phyloP scores from a whole-genome alignment of 805 yeast species.

The Limtongozyma cylindracea region DNA sequence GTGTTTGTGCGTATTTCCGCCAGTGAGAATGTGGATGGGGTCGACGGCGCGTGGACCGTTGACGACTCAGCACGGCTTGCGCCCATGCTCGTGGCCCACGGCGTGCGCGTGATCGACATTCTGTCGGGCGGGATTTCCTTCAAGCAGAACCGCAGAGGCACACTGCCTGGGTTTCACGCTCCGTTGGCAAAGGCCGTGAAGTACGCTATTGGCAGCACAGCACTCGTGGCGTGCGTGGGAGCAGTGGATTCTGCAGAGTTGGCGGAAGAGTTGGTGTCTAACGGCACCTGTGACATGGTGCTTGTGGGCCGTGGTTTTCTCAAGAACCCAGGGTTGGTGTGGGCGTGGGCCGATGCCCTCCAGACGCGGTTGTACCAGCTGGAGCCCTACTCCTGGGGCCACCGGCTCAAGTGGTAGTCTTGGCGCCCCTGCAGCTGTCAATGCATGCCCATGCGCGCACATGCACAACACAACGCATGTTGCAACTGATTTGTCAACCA shows the following conservation, averaged over 20 bases:
- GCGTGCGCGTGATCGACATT: slow-evolving; percentile 8
- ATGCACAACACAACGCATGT: too few species aligned
- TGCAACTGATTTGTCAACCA: too few species aligned
- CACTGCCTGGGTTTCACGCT: slow-evolving; percentile 10
- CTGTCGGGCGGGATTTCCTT: slow-evolving; percentile 10
- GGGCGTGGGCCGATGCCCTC: slow-evolving; percentile 10
- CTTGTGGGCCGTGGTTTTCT: slow-evolving; percentile 13
- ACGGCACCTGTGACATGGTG: slow-evolving; percentile 18
- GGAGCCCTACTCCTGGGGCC: too few species aligned
- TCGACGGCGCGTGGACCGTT: slow-evolving; percentile 14
- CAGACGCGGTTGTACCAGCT: too few species aligned
- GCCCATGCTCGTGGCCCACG: slow-evolving; percentile 11
- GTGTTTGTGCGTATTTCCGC: slow-evolving; percentile 24
- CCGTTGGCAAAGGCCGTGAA: slow-evolving; percentile 16
- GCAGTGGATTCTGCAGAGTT: slow-evolving; percentile 5
- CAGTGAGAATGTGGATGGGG: slow-evolving; percentile 11
- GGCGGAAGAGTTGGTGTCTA: slow-evolving; percentile 3
- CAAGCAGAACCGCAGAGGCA: slow-evolving; percentile 20
- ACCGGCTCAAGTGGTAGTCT: too few species aligned
- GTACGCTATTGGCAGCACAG: slow-evolving; percentile 16
- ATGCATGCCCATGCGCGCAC: too few species aligned
- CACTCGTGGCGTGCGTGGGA: too few species aligned
- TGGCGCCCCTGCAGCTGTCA: too few species aligned
- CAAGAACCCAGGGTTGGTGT: slow-evolving; percentile 17
- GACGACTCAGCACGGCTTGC: slow-evolving; percentile 17